Evolutionary conservation across 352 stramenopile genomes (phyloP).

Genomic region (Phytophthora syringae): DNA sequence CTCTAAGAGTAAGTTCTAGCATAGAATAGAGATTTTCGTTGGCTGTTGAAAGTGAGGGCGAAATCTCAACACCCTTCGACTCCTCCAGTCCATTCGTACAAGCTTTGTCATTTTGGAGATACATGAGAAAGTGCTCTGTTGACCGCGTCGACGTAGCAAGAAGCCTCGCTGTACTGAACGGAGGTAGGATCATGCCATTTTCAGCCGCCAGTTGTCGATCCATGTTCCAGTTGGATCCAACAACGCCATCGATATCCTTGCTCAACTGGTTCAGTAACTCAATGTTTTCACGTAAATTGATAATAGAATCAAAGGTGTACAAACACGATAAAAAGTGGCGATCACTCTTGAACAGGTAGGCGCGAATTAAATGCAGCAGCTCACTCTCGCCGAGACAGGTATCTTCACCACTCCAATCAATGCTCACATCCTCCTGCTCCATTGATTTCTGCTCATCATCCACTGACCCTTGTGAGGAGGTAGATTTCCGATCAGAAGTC

Average conservation of each 20-base stretch:
- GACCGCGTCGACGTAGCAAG: constrained; percentile 67
- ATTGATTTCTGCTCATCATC: constrained; percentile 55
- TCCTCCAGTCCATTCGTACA: constrained; percentile 10
- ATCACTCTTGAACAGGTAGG: constrained; percentile 80
- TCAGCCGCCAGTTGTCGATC: constrained; percentile 52
- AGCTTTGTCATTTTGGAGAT: constrained; percentile 57
- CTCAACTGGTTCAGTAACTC: constrained; percentile 46
- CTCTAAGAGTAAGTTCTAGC: constrained; percentile 75
- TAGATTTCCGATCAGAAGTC: constrained; percentile 4
- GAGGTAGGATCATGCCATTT: constrained; percentile 66
- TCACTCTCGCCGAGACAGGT: constrained; percentile 77
- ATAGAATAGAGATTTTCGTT: constrained; percentile 90
- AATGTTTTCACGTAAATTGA: constrained; percentile 60
- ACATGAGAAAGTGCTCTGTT: constrained; percentile 88
- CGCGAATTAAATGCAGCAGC: constrained; percentile 73
- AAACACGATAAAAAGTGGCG: constrained; percentile 83
- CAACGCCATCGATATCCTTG: constrained; percentile 42
- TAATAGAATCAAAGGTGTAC: constrained; percentile 82
- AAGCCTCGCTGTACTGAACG: constrained; percentile 86
- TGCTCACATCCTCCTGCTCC: constrained; percentile 53
- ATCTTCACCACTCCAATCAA: constrained; percentile 36
- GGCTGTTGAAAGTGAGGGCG: constrained; percentile 52
- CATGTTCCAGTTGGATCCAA: constrained; percentile 61
- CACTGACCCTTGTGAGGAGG: constrained; percentile 15
- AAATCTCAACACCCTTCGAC: background rate